Percentiles rank a stretch among this genome's conserved stretches.
Evolutionary conservation across 2,329 filamentous ascomycete species (phyloP).

Genomic region (Fusarium setosum): DNA sequence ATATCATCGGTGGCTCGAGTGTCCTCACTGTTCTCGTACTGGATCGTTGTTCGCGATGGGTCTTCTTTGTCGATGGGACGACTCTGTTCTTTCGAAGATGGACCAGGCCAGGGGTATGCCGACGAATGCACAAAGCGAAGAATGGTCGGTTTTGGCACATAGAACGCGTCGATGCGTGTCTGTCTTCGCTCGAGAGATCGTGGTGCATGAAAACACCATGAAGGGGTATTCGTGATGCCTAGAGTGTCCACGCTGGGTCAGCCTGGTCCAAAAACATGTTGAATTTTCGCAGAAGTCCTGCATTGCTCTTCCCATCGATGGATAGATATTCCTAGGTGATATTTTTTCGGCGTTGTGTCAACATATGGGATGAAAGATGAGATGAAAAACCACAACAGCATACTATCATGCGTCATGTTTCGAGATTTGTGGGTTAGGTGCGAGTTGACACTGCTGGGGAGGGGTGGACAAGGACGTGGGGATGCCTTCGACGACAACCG

Average conservation of each 20-base stretch:
- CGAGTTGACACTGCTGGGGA: not conserved
- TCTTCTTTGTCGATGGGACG: not conserved
- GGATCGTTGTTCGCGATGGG: not conserved
- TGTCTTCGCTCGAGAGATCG: not conserved
- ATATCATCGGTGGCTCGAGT: not conserved
- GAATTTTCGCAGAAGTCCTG: accelerated
- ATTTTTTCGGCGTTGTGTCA: not conserved
- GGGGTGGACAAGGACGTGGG: not conserved
- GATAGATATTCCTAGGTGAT: not conserved
- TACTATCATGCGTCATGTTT: not conserved
- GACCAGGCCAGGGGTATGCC: not conserved
- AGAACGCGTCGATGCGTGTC: not conserved
- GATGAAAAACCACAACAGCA: not conserved
- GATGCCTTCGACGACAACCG: conserved; percentile 2
- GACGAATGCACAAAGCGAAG: not conserved
- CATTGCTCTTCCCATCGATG: not conserved
- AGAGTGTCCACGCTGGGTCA: not conserved
- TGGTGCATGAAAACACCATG: conserved; percentile 16
- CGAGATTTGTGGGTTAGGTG: conserved; percentile 2
- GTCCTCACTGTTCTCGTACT: not conserved
- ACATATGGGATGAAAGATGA: not conserved
- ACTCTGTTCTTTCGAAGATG: no score
- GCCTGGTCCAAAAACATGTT: not conserved
- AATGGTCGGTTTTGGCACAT: not conserved
- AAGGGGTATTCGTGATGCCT: not conserved